A percentile compares a stretch with the other conserved stretches of the same genome.
Evolutionary conservation across 2,329 filamentous ascomycete genomes (phyloP).

Genomic region (Epichloe glyceriae): DNA sequence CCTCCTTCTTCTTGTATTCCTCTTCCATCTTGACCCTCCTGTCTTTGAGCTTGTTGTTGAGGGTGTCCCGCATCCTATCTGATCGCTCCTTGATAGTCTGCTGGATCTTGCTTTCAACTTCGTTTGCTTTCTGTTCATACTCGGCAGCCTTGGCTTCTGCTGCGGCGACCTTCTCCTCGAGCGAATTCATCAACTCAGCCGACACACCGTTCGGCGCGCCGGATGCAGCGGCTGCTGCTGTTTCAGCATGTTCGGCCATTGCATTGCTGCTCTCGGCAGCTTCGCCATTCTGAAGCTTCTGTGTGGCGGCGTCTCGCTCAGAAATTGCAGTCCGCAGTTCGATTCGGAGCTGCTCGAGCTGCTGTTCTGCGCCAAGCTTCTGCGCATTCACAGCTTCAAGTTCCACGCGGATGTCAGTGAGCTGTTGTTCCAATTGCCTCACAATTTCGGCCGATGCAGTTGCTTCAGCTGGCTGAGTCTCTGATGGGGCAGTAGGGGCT

Average conservation of each 20-base stretch:
- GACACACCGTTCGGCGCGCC: constrained; percentile 24
- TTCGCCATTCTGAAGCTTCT: constrained; percentile 21
- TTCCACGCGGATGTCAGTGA: constrained; percentile 40
- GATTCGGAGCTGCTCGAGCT: constrained; percentile 38
- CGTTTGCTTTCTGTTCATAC: constrained; percentile 48
- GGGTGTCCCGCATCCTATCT: constrained; percentile 53
- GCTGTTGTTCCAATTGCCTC: constrained; percentile 34
- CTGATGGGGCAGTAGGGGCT: constrained; percentile 4
- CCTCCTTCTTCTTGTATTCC: constrained; percentile 40
- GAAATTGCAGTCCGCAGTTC: constrained; percentile 50
- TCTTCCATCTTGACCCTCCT: constrained; percentile 40
- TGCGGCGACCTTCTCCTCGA: constrained; percentile 49
- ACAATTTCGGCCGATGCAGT: constrained; percentile 33
- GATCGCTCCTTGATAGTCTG: constrained; percentile 50
- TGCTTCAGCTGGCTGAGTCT: constrained; percentile 18
- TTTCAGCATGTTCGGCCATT: neutral
- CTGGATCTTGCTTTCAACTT: constrained; percentile 50
- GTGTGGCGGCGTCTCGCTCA: constrained; percentile 50
- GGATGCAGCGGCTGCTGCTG: neutral
- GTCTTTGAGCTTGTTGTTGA: constrained; percentile 60
- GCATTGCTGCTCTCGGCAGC: constrained; percentile 7
- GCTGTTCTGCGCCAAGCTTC: constrained; percentile 54
- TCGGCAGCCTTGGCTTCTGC: constrained; percentile 51
- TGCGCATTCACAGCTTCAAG: constrained; percentile 54
- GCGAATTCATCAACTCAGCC: constrained; percentile 44